These are phyloP conservation scores for Pseudocercospora pini-densiflorae DNA, from an alignment of 2,329 filamentous ascomycete species.

Conservation along the genomic window DNA sequence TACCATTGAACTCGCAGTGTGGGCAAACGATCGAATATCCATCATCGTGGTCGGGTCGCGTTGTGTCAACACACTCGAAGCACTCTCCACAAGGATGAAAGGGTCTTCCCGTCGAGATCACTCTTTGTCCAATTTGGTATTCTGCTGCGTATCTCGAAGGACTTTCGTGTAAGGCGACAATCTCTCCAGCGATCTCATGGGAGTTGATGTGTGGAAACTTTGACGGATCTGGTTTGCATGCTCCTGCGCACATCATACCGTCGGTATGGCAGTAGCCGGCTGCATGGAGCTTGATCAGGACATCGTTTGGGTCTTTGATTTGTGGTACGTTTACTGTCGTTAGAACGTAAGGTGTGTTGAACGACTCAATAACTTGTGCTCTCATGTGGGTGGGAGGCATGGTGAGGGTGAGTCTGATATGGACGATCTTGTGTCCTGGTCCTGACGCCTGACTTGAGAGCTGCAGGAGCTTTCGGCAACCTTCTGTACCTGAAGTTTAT, in stretches of 20 bases:
- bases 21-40: slow-evolving; percentile 50
- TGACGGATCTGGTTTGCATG: slow-evolving; percentile 42
- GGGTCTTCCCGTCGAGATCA: slow-evolving; percentile 49
- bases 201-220: slow-evolving; percentile 51
- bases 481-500: too few species aligned
- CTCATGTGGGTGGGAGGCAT: slow-evolving; percentile 40
- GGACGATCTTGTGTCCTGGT: too few species aligned
- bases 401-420: too few species aligned
- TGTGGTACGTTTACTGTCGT: slow-evolving; percentile 43
- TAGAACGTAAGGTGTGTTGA: slow-evolving; percentile 48
- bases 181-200: slow-evolving; percentile 53
- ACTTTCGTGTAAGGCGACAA: slow-evolving; percentile 40
- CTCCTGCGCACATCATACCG: slow-evolving; percentile 43
- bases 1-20: slow-evolving; percentile 38
- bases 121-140: slow-evolving; percentile 37
- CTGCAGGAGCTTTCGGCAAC: too few species aligned
- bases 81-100: slow-evolving; percentile 49
- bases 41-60: slow-evolving; percentile 40
- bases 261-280: slow-evolving; percentile 56
- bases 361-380: slow-evolving; percentile 48
- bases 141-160: slow-evolving; percentile 33
- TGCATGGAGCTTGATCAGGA: slow-evolving; percentile 53
- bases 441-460: too few species aligned
- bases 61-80: slow-evolving; percentile 45
- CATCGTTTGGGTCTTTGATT: slow-evolving; percentile 42